phyloP scores from a whole-genome alignment of 2,329 filamentous ascomycete species.

The Paraconiothyrium sp. region DNA sequence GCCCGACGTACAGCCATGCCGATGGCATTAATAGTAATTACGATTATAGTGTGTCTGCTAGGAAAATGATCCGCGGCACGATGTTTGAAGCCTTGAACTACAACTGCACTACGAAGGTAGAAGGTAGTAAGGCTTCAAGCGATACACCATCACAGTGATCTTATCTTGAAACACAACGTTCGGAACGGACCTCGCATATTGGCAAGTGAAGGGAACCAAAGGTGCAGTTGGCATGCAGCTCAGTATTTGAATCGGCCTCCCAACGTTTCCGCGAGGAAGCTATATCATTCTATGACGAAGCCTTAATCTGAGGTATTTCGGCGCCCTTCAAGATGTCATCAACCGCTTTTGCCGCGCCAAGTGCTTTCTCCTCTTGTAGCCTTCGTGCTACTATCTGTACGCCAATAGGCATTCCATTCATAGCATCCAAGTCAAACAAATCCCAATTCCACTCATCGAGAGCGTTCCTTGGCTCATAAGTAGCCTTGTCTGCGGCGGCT shows the following conservation, averaged over 20 bases:
- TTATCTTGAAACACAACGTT: no score
- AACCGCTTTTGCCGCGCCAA: constrained; percentile 47
- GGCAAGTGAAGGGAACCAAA: not conserved
- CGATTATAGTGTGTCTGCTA: no score
- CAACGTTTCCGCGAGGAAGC: not conserved
- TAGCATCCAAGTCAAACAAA: constrained; percentile 45
- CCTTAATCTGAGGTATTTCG: not conserved
- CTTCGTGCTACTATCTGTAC: constrained; percentile 49
- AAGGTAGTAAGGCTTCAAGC: no score
- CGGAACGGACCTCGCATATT: not conserved
- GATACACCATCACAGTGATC: no score
- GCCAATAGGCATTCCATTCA: constrained; percentile 50
- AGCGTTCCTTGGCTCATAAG: constrained; percentile 59
- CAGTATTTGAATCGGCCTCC: not conserved
- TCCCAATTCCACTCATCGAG: constrained; percentile 63
- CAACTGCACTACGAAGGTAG: no score
- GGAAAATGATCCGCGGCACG: not conserved
- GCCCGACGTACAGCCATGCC: not conserved
- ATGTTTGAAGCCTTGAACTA: not conserved
- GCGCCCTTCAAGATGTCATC: constrained; percentile 28
- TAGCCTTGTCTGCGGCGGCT: constrained; percentile 37
- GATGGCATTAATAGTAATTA: not conserved
- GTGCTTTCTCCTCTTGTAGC: constrained; percentile 50
- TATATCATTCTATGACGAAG: not conserved
- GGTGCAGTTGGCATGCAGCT: not conserved